phyloP scores from a whole-genome alignment of 2,329 filamentous ascomycete species.

The Didymella glomerata region DNA sequence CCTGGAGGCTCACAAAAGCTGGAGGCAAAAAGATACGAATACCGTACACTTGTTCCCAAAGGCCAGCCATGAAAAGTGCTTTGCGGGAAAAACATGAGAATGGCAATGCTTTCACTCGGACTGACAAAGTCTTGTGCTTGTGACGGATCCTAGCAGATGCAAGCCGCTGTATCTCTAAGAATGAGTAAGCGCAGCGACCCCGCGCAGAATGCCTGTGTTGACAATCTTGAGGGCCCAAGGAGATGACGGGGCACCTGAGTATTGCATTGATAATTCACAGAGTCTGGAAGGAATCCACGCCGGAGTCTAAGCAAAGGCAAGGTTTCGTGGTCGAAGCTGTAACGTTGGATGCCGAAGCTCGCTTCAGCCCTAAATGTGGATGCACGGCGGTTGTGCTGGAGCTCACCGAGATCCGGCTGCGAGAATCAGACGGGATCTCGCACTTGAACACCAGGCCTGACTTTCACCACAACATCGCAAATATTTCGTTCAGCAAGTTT shows the following conservation, averaged over 20 bases:
- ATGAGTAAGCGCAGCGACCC: background rate
- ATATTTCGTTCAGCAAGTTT: too few relatives aligned
- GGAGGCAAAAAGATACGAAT: background rate
- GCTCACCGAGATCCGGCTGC: constrained; percentile 29
- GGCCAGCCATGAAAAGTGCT: background rate
- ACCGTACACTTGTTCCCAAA: background rate
- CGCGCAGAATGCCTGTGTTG: background rate
- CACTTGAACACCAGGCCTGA: background rate
- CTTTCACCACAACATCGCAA: background rate
- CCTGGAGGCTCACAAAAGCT: background rate
- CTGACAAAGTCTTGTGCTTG: background rate
- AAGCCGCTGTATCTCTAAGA: background rate
- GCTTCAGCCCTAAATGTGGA: constrained; percentile 23
- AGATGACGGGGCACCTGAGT: background rate
- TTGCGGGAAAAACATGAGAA: background rate
- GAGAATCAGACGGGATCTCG: constrained; percentile 28
- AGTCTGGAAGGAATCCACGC: constrained; percentile 1
- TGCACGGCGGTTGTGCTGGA: constrained; percentile 7
- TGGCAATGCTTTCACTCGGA: background rate
- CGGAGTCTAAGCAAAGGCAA: constrained; percentile 5
- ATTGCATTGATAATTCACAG: background rate
- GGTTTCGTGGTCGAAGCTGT: constrained; percentile 8
- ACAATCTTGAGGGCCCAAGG: background rate
- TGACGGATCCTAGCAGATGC: background rate
- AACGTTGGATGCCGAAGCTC: constrained; percentile 10